Base-by-base conservation (phyloP, 768 basidiomycete species). In the Auricularia sp. region DNA sequence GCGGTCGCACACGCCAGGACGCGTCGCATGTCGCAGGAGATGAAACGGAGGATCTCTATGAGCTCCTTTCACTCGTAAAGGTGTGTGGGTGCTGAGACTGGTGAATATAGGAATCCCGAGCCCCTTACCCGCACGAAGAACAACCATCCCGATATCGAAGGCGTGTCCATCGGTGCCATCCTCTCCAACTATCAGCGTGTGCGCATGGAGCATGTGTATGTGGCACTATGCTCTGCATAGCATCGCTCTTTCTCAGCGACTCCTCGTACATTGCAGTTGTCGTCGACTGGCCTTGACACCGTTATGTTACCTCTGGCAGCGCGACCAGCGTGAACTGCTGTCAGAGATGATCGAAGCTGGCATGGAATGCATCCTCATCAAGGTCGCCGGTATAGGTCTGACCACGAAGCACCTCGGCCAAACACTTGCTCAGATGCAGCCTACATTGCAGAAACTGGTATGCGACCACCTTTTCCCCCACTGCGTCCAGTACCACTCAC, bases 131-230 rank as follows among this genome's bases (percentile, higher is more conserved):
- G 29, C 29, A 29, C 29, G 29, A 29, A 95, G 94, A 73, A 77
- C 11, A 78, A 80, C 61, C 90, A 94, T 74, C 93, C 94, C 3
- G 89, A 93, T 63, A 76, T 94, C 24, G 78, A 87, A 73, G 96
- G 86, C 8, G 89, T 98, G 33, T 91, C 95, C 8, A 93, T 95
- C 24, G 97, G 97, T 3, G 95, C 97, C 4, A 99, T 99, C 66
- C 83, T 98, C 37, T 98, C 97, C 35, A 96, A 93, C 73, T 99
- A 99, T 72, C 97, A 99, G 71, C 84, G 97, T 33, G 88, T 98
- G 18, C 85, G 97, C 63, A 94, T 99, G 13, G 97, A 99, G 76
- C 95, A 99, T 82, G 95, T 98, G 92, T 94, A 69, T 75, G 89
- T 68, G 39, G 36, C 16, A 64, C 3, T 45, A 13, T 64, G 24